phyloP scores from a whole-genome alignment of 768 basidiomycete genomes.

The Phaffia australis region DNA sequence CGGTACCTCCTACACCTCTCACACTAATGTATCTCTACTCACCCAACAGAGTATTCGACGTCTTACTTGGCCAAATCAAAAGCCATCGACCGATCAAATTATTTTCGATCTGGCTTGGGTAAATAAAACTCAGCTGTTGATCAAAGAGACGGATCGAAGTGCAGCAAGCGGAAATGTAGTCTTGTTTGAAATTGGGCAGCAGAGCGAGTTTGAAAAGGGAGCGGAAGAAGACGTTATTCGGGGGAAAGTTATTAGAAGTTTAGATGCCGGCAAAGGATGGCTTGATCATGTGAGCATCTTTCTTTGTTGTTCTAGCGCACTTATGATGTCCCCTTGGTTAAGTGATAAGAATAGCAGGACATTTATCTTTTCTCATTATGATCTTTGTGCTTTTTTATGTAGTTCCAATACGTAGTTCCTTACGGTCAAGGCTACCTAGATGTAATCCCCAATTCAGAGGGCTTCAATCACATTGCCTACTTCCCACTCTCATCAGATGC shows the following conservation, averaged over 20 bases:
- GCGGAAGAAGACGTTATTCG: conserved; percentile 37
- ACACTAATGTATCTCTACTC: conserved; percentile 46
- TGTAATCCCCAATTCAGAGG: conserved; percentile 66
- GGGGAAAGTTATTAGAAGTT: conserved; percentile 54
- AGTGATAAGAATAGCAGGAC: too few relatives aligned
- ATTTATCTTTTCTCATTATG: too few relatives aligned
- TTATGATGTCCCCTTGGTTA: too few relatives aligned
- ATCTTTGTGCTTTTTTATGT: too few relatives aligned
- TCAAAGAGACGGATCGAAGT: conserved; percentile 80
- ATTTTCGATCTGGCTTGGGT: conserved; percentile 82
- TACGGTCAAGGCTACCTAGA: conserved; percentile 62
- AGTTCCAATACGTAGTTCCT: background rate
- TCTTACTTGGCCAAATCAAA: conserved; percentile 51
- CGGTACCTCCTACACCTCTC: conserved; percentile 31
- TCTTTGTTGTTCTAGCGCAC: background rate
- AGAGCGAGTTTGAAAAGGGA: conserved; percentile 21
- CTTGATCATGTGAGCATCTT: conserved; percentile 60
- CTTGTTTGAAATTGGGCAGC: conserved; percentile 51
- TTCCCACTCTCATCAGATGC: conserved; percentile 61
- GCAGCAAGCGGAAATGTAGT: conserved; percentile 71
- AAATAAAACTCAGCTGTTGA: conserved; percentile 46
- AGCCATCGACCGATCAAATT: conserved; percentile 53
- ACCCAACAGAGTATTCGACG: conserved; percentile 19
- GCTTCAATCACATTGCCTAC: conserved; percentile 84
- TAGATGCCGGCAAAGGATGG: conserved; percentile 88